phyloP scores from a whole-genome alignment of 140 eudicot species.

The Oenanthe javanica region DNA sequence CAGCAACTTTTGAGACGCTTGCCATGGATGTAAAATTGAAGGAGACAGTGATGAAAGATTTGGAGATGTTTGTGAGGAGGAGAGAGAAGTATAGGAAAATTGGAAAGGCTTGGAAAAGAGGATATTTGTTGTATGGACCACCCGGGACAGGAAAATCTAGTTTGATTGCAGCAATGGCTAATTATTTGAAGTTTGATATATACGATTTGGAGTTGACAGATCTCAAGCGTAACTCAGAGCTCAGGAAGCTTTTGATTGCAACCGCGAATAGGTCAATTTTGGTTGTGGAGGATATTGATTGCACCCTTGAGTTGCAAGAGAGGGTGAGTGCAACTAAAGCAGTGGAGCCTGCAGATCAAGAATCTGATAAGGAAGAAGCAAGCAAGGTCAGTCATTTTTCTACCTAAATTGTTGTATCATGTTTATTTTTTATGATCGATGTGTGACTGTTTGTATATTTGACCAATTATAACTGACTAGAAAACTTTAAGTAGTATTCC shows the following conservation, averaged over 20 bases:
- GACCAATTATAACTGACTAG: neutral
- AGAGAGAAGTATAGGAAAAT: conserved; percentile 36
- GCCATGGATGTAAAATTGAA: conserved; percentile 41
- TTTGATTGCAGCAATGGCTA: conserved; percentile 57
- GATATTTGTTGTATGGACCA: conserved; percentile 52
- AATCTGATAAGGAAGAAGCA: conserved; percentile 12
- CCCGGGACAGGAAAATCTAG: conserved; percentile 55
- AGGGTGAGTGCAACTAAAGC: neutral
- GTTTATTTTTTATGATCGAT: too few species aligned
- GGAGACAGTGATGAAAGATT: conserved; percentile 23
- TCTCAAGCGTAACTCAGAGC: conserved; percentile 23
- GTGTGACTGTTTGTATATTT: neutral
- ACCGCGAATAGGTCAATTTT: conserved; percentile 39
- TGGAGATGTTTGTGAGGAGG: conserved; percentile 42
- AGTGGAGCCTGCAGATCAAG: neutral
- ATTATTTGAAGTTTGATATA: conserved; percentile 39
- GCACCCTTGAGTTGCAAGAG: conserved; percentile 28
- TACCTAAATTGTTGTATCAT: neutral
- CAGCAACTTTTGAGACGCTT: conserved; percentile 39
- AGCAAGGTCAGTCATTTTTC: conserved; percentile 23
- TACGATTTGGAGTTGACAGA: conserved; percentile 43
- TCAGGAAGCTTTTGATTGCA: conserved; percentile 27
- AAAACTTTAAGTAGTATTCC: neutral
- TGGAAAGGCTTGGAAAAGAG: conserved; percentile 61
- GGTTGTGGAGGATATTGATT: conserved; percentile 55